Conservation (phyloP, 2,329 filamentous ascomycete species). For the Fusarium tanahbumbuense region DNA sequence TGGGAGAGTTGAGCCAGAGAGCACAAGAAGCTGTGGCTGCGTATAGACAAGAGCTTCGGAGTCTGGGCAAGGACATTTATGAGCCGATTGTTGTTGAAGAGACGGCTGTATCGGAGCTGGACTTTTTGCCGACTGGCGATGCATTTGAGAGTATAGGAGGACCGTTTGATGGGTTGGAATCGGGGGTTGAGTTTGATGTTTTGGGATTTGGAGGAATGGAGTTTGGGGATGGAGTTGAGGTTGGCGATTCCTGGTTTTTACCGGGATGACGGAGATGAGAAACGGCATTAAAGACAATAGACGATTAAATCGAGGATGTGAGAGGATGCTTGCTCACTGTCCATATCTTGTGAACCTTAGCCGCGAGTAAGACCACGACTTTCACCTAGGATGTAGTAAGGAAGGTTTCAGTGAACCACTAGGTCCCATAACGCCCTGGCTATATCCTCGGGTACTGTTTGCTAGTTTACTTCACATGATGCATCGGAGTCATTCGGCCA, state of each 20-base stretch:
- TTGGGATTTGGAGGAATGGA: conserved; percentile 15
- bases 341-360: background rate
- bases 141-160: conserved; percentile 25
- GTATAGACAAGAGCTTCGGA: conserved; percentile 7
- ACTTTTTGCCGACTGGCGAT: conserved; percentile 14
- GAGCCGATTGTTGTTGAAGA: conserved; percentile 12
- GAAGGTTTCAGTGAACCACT: too few species aligned
- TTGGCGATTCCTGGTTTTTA: background rate
- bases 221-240: background rate
- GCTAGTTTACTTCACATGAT: too few species aligned
- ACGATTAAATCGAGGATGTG: background rate
- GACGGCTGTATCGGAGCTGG: background rate
- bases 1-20: conserved; percentile 39
- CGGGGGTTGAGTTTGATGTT: conserved; percentile 11
- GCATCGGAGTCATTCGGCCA: too few species aligned
- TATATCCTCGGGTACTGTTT: too few species aligned
- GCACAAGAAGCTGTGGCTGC: conserved; percentile 31
- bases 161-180: conserved; percentile 24
- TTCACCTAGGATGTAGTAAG: too few species aligned
- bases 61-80: conserved; percentile 6
- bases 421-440: too few species aligned
- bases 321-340: background rate
- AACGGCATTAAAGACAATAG: background rate
- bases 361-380: background rate
- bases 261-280: background rate